phyloP scores from a whole-genome alignment of 345 rosid genomes.

The Populus ilicifolia region DNA sequence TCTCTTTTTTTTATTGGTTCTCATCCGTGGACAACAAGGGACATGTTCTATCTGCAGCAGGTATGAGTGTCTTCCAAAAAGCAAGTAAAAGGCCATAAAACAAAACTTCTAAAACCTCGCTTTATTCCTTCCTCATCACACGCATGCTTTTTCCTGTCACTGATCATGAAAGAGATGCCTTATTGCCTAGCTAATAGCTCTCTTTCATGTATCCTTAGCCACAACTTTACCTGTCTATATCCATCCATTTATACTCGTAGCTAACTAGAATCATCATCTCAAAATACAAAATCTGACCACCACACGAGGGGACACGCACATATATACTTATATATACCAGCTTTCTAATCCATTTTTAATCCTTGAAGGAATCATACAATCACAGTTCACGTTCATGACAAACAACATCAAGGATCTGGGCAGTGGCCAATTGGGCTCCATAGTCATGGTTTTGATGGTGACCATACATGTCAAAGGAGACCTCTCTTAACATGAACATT shows the following conservation, averaged over 20 bases:
- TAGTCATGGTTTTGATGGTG: not conserved
- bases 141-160: slow-evolving; percentile 28
- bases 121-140: slow-evolving; percentile 36
- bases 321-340: not conserved
- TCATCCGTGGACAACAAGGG: slow-evolving; percentile 7
- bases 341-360: slow-evolving; percentile 13
- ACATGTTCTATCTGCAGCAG: not conserved
- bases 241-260: slow-evolving; percentile 6
- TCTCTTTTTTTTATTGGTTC: no score
- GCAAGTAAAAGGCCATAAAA: slow-evolving; percentile 9
- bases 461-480: not conserved
- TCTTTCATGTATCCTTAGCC: not conserved
- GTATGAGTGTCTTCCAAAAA: not conserved
- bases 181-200: not conserved
- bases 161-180: slow-evolving; percentile 6
- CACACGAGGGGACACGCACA: slow-evolving; percentile 23
- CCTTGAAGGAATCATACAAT: not conserved
- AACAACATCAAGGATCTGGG: not conserved
- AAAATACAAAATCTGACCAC: slow-evolving; percentile 15
- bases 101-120: slow-evolving; percentile 22
- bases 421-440: not conserved
- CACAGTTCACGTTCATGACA: not conserved
- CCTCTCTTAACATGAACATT: not conserved
- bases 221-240: not conserved
- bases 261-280: not conserved